Percentiles rank a stretch among this genome's conserved stretches.
phyloP scores from a whole-genome alignment of 2,329 filamentous ascomycete species.

The Beauveria pseudobassiana region DNA sequence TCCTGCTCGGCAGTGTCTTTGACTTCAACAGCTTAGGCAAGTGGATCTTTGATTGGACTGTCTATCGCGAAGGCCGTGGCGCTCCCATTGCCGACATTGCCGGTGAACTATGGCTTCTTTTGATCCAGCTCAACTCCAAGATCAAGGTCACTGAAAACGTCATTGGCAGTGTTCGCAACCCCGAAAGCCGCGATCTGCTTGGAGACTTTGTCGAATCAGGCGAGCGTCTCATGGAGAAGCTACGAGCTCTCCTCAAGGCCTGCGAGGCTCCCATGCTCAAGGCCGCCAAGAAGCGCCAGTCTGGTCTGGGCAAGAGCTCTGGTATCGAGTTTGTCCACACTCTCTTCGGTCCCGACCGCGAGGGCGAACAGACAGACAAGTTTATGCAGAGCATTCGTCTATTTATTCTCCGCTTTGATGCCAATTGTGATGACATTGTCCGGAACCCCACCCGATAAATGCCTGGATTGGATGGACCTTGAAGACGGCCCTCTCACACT shows the following conservation, averaged over 20 bases:
- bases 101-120: conserved; percentile 87
- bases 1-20: conserved; percentile 90
- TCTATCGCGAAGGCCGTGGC: conserved; percentile 75
- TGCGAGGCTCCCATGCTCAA: conserved; percentile 96
- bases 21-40: conserved; percentile 96
- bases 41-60: conserved; percentile 99
- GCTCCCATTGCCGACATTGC: conserved; percentile 86
- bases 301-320: conserved; percentile 74
- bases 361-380: conserved; percentile 83
- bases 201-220: conserved; percentile 87
- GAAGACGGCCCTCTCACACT: not conserved
- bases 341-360: conserved; percentile 85
- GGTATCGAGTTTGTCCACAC: conserved; percentile 94
- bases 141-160: conserved; percentile 83
- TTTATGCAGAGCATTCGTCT: conserved; percentile 83
- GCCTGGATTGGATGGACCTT: not conserved
- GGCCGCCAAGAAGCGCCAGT: conserved; percentile 66
- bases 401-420: conserved; percentile 91
- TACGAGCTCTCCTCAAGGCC: conserved; percentile 78
- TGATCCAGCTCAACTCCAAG: conserved; percentile 91
- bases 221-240: conserved; percentile 76
- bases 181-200: conserved; percentile 71
- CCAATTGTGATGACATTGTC: conserved; percentile 89
- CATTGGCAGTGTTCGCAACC: conserved; percentile 61
- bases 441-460: conserved; percentile 48